A percentile compares a stretch with the other conserved stretches of the same genome.
Conservation (phyloP, 257 asterid species). For the Craterostigma plantagineum region DNA sequence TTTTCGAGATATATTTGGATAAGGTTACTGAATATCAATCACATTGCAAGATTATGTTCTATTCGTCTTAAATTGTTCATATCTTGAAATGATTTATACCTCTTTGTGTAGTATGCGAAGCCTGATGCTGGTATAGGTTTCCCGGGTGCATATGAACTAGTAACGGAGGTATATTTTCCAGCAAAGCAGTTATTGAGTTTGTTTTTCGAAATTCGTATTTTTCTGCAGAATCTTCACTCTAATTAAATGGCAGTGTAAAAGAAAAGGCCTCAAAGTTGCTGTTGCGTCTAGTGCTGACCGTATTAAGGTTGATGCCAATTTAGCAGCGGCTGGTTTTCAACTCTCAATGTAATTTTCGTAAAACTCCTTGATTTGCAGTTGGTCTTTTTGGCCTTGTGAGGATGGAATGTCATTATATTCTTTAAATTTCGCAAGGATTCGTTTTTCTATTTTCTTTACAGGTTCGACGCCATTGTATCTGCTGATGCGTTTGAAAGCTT, state of each 20-base stretch:
- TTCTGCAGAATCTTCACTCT: conserved; percentile 4
- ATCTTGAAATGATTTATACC: background rate
- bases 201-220: background rate
- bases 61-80: background rate
- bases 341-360: conserved; percentile 46
- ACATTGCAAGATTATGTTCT: background rate
- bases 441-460: conserved; percentile 14
- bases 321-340: conserved; percentile 91
- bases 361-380: background rate
- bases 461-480: conserved; percentile 96
- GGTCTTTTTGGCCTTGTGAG: background rate
- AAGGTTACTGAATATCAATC: conserved; percentile 52
- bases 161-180: conserved; percentile 35
- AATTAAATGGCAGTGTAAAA: conserved; percentile 53
- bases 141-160: conserved; percentile 90
- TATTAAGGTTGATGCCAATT: conserved; percentile 89
- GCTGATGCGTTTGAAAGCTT: conserved; percentile 92
- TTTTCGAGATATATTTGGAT: conserved; percentile 82
- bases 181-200: conserved; percentile 7
- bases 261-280: conserved; percentile 89
- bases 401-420: background rate
- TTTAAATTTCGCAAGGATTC: too few species aligned
- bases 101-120: conserved; percentile 56
- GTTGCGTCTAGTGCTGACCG: conserved; percentile 99
- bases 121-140: conserved; percentile 92